Base-by-base conservation (phyloP, 164 flowering plant genomes). In the Cinnamomum chago region DNA sequence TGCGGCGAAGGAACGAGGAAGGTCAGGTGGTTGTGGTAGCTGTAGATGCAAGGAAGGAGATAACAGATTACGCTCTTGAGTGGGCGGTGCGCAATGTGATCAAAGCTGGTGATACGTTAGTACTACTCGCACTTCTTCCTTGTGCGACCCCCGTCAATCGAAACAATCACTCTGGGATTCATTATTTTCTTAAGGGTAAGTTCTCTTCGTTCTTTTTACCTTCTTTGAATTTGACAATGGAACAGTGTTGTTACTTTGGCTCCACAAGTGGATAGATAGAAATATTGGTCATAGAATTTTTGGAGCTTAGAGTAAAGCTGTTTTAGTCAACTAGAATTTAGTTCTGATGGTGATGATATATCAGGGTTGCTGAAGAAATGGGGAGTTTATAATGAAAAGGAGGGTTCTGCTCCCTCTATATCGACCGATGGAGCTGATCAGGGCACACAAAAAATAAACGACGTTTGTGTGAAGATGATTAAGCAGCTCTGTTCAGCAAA, bases 11-110 rank as follows among this genome's bases (percentile, higher is more conserved):
- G 20, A 33, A 28, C 2, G 23, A 30, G 55, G 30, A 66, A 22
- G 70, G 81, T 27, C 78, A 78, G 23, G 84, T 80, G 74, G 84
- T 80, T 70, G 11, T 84, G 33, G 83, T 84, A 30, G 82, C 84
- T 52, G 78, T 84, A 33, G 84, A 84, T 74, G 86, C 81, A 28
- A 82, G 78, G 72, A 82, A 76, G 68, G 86, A 84, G 74, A 78
- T 84, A 50, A 82, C 83, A 40, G 86, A 76, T 58, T 72, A 78
- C 64, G 77, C 86, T 0, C 82, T 84, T 1, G 84, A 84, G 78
- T 84, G 86, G 84, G 81, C 83, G 3, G 72, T 84, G 1, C 68
- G 73, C 20, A 84, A 82, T 47, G 79, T 82, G 62, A 72, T 80
- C 75, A 80, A 78, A 30, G 28, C 83, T 28, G 70, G 13, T 67